phyloP scores from a whole-genome alignment of 2,329 filamentous ascomycete species.

The Pyrenophora seminiperda region DNA sequence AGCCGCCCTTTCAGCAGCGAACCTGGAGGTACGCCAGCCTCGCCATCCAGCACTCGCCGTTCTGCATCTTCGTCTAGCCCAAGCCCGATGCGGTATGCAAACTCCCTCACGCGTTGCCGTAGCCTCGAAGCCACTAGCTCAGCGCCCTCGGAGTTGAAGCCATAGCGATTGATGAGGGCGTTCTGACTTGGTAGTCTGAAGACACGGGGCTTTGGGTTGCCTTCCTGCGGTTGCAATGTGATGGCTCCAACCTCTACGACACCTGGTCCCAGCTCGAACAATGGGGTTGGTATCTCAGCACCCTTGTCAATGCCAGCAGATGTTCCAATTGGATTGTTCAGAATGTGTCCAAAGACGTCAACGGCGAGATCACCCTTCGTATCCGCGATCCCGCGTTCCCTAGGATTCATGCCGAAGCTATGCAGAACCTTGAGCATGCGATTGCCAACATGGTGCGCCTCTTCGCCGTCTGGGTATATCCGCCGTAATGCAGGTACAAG shows the following conservation, averaged over 20 bases:
- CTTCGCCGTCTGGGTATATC: conserved; percentile 77
- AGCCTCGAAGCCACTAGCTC: conserved; percentile 82
- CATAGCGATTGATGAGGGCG: conserved; percentile 93
- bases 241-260: conserved; percentile 92
- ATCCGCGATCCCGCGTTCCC: conserved; percentile 73
- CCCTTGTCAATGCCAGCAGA: conserved; percentile 97
- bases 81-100: conserved; percentile 72
- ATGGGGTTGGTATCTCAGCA: conserved; percentile 80
- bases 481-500: conserved; percentile 67
- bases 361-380: conserved; percentile 60
- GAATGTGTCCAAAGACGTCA: conserved; percentile 74
- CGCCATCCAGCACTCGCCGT: conserved; percentile 74
- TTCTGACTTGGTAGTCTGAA: conserved; percentile 84
- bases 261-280: conserved; percentile 83
- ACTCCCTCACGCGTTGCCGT: conserved; percentile 76
- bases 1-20: conserved; percentile 76
- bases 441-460: conserved; percentile 85
- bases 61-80: conserved; percentile 68
- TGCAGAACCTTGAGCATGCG: conserved; percentile 73
- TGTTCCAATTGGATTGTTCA: conserved; percentile 89
- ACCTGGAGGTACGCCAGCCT: conserved; percentile 78
- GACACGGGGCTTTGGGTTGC: conserved; percentile 85
- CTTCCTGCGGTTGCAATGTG: conserved; percentile 83
- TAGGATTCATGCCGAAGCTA: conserved; percentile 74
- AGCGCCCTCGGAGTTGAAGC: conserved; percentile 88